A percentile compares a stretch with the other conserved stretches of the same genome.
These are phyloP conservation scores for Eleusine indica DNA, from an alignment of 176 grass and related monocot species.

Conservation along the genomic window DNA sequence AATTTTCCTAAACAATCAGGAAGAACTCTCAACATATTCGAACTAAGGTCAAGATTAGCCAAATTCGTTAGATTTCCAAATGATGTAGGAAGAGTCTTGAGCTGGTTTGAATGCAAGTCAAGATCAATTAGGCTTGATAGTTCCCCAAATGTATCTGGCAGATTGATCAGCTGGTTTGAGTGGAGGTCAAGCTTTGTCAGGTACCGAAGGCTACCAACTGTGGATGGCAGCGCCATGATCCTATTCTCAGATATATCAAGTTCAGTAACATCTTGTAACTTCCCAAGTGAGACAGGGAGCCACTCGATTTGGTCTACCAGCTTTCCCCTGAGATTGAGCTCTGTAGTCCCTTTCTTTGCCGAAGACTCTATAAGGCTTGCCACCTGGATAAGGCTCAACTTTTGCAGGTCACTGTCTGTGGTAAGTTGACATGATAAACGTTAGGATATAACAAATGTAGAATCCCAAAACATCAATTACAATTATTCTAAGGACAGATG, in stretches of 20 bases:
- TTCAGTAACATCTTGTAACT: slow-evolving; percentile 80
- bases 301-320: slow-evolving; percentile 91
- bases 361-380: slow-evolving; percentile 87
- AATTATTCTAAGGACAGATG: neutral
- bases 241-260: slow-evolving; percentile 89
- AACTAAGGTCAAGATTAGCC: slow-evolving; percentile 76
- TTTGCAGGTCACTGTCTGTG: slow-evolving; percentile 56
- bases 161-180: slow-evolving; percentile 87
- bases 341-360: slow-evolving; percentile 71
- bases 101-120: slow-evolving; percentile 75
- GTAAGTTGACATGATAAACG: slow-evolving; percentile 27
- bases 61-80: slow-evolving; percentile 78
- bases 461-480: neutral
- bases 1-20: slow-evolving; percentile 81
- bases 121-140: slow-evolving; percentile 81
- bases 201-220: slow-evolving; percentile 77
- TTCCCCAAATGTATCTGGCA: slow-evolving; percentile 90
- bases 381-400: slow-evolving; percentile 94
- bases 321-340: slow-evolving; percentile 82
- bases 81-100: slow-evolving; percentile 78
- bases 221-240: slow-evolving; percentile 82
- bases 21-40: slow-evolving; percentile 70
- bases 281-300: slow-evolving; percentile 94
- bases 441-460: neutral
- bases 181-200: slow-evolving; percentile 90